phyloP scores from a whole-genome alignment of 2,329 filamentous ascomycete genomes.

The Colletotrichum aenigma region DNA sequence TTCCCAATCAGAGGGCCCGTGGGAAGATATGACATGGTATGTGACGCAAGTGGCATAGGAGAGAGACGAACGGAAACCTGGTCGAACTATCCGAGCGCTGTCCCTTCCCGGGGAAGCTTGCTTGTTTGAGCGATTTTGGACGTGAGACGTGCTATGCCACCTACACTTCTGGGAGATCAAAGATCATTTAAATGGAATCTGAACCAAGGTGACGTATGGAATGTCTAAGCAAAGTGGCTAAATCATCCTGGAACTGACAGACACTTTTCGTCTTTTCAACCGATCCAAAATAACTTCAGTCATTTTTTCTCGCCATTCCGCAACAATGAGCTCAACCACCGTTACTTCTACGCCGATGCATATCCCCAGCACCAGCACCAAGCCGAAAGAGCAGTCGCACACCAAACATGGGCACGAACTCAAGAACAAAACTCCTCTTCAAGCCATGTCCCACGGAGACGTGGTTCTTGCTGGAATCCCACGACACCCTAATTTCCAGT shows the following conservation, averaged over 20 bases:
- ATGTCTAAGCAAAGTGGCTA: background rate
- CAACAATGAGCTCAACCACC: background rate
- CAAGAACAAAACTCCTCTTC: conserved; percentile 31
- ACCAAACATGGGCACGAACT: conserved; percentile 21
- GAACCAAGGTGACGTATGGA: background rate
- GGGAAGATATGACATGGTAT: background rate
- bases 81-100: background rate
- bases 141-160: background rate
- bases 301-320: background rate
- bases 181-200: background rate
- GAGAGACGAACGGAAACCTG: background rate
- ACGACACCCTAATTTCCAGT: conserved; percentile 31
- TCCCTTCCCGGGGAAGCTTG: background rate
- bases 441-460: conserved; percentile 39
- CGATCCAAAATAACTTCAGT: background rate
- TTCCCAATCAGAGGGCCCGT: background rate
- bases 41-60: background rate
- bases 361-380: background rate
- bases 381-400: conserved; percentile 22
- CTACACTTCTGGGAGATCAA: background rate
- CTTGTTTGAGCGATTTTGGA: background rate
- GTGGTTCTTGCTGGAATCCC: conserved; percentile 34
- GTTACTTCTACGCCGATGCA: background rate
- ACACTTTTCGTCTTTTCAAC: background rate
- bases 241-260: background rate